phyloP scores from a whole-genome alignment of 176 grass and related monocot species.

The Avena insularis region DNA sequence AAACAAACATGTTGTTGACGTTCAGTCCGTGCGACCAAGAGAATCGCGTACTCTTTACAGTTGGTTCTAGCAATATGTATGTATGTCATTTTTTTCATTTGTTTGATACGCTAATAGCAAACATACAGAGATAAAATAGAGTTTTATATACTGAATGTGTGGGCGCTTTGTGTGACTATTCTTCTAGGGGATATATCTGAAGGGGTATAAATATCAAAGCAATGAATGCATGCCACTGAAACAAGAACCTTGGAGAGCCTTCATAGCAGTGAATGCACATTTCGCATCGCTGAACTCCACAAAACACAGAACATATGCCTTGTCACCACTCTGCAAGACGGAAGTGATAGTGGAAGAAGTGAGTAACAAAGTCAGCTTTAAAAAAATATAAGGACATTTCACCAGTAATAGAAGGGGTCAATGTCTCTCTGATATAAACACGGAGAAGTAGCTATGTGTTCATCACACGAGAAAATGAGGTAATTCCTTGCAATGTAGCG shows the following conservation, averaged over 20 bases:
- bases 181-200: slow-evolving; percentile 1
- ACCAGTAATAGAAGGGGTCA: background rate
- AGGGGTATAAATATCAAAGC: slow-evolving; percentile 29
- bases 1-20: slow-evolving; percentile 28
- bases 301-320: slow-evolving; percentile 83
- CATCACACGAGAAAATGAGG: slow-evolving; percentile 3
- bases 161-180: background rate
- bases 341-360: slow-evolving; percentile 1
- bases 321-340: slow-evolving; percentile 69
- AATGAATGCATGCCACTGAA: slow-evolving; percentile 12
- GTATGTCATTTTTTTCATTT: background rate
- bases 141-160: background rate
- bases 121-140: background rate
- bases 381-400: background rate
- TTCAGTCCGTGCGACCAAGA: background rate
- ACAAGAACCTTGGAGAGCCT: slow-evolving; percentile 68
- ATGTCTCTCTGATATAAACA: slow-evolving; percentile 6
- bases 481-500: background rate
- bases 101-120: background rate
- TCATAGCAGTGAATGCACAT: slow-evolving; percentile 52
- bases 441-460: background rate
- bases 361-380: slow-evolving; percentile 11
- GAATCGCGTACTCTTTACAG: background rate
- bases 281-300: slow-evolving; percentile 80
- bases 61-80: background rate